A percentile compares a stretch with the other conserved stretches of the same genome.
Evolutionary conservation across 768 basidiomycete species (phyloP).

Genomic region (Rhizopogon sp.): DNA sequence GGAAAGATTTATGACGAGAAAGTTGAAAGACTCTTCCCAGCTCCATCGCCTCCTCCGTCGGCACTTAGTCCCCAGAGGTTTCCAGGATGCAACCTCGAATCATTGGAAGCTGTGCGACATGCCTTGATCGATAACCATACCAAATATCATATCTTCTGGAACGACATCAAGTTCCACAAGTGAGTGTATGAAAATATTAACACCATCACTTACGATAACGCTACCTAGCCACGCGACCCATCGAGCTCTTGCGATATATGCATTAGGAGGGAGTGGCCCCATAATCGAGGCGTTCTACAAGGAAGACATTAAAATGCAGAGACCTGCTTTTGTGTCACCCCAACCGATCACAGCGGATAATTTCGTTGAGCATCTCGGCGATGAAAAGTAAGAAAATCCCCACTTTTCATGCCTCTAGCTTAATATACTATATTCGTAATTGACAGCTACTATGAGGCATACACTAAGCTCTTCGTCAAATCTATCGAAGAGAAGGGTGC

Average conservation of each 20-base stretch:
- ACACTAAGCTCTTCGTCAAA: conserved; percentile 20
- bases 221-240: conserved; percentile 24
- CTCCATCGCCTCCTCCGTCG: conserved; percentile 21
- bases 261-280: conserved; percentile 20
- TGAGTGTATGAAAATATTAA: conserved; percentile 17
- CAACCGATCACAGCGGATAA: conserved; percentile 18
- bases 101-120: conserved; percentile 16
- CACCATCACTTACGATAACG: not conserved
- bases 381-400: conserved; percentile 18
- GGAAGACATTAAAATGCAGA: conserved; percentile 16
- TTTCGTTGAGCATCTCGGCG: conserved; percentile 19
- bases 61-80: conserved; percentile 20
- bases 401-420: not conserved
- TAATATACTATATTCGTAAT: too few relatives aligned
- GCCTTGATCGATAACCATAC: conserved; percentile 45
- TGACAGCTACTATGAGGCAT: conserved; percentile 21
- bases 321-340: conserved; percentile 18
- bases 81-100: conserved; percentile 18
- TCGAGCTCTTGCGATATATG: conserved; percentile 24
- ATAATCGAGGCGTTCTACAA: conserved; percentile 23
- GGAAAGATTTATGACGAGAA: not conserved
- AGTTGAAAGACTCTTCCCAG: conserved; percentile 19
- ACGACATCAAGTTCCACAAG: conserved; percentile 48
- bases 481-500: conserved; percentile 15
- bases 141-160: conserved; percentile 45